Evolutionary conservation across 306 rosid species (phyloP), one percentile per base, ranked within the genome.

Genomic region (Datisca glomerata): DNA sequence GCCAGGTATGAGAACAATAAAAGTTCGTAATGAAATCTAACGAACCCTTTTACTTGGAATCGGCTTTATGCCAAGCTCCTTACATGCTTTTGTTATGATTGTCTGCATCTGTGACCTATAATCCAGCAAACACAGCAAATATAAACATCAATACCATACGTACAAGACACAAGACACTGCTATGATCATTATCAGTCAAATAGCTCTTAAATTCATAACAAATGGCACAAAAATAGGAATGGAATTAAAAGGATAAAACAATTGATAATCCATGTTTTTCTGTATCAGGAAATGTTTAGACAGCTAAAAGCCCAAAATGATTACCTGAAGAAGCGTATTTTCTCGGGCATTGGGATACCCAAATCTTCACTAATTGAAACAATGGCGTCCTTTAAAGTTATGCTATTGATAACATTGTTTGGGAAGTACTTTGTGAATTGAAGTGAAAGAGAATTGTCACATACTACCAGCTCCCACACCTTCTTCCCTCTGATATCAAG

Each of bases 71-170:
- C 81, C 85, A 63, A 89, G 98, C 70, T 89, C 97, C 22, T 69
- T 77, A 17, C 95, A 74, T 0, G 97, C 93, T 53, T 77, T 89
- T 66, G 95, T 72, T 53, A 89, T 74, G 53, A 83, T 84, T 32
- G 98, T 89, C 76, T 89, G 93, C 98, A 89, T 89, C 73, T 89
- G 98, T 51, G 93, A 74, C 81, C 98, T 89, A 34, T 33, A 70
- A 76, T 51, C 58, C 74, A 70, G 40, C 41, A 41, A 49, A 39
- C 25, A 63, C 18, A 19, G 18, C 40, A 19, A 31, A 29, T 23
- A 18, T 32, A 47, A n/a, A n/a, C n/a, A n/a, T n/a, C n/a, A n/a
- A n/a, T n/a, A n/a, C n/a, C n/a, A n/a, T n/a, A n/a, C n/a, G n/a
- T n/a, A n/a, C n/a, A n/a, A n/a, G n/a, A n/a, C n/a, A n/a, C n/a